Conservation (phyloP, 129 eudicot species). For the Chrysanthemum makinoi region DNA sequence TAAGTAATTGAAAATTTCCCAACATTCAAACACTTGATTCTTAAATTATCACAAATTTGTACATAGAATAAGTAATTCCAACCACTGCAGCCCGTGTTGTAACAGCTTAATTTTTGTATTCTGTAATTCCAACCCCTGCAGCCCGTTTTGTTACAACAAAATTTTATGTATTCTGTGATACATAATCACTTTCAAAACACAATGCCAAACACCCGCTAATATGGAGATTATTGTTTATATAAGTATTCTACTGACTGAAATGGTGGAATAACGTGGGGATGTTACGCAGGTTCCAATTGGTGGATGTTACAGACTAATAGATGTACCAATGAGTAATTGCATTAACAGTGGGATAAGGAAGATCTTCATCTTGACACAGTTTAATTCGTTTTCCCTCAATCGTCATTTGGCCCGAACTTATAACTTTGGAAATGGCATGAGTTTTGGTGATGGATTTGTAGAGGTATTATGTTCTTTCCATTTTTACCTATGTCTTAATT, state of each 20-base stretch:
- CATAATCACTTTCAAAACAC: background rate
- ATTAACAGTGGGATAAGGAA: constrained; percentile 89
- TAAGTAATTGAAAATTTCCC: too few relatives aligned
- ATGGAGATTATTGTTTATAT: background rate
- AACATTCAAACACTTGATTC: too few relatives aligned
- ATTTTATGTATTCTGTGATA: too few relatives aligned
- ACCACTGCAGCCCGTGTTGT: too few relatives aligned
- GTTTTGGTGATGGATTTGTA: constrained; percentile 84
- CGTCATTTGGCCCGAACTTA: constrained; percentile 85
- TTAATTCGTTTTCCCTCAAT: constrained; percentile 84
- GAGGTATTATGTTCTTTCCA: constrained; percentile 47
- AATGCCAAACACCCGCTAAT: background rate
- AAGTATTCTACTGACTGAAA: constrained; percentile 2
- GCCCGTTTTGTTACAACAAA: too few relatives aligned
- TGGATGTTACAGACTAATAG: constrained; percentile 86
- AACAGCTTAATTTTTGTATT: too few relatives aligned
- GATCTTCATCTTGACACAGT: constrained; percentile 82
- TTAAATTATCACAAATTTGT: too few relatives aligned
- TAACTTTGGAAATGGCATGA: constrained; percentile 79
- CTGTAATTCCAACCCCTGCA: too few relatives aligned
- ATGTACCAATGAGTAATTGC: constrained; percentile 97
- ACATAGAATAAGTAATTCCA: too few relatives aligned
- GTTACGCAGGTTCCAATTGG: constrained; percentile 88
- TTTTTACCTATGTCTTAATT: constrained; percentile 2
- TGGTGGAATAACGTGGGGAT: background rate